Percentiles rank a stretch among this genome's conserved stretches.
Evolutionary conservation across 1,284 basidiomycete genomes (phyloP).

Genomic region (Leccinum subrobustum): DNA sequence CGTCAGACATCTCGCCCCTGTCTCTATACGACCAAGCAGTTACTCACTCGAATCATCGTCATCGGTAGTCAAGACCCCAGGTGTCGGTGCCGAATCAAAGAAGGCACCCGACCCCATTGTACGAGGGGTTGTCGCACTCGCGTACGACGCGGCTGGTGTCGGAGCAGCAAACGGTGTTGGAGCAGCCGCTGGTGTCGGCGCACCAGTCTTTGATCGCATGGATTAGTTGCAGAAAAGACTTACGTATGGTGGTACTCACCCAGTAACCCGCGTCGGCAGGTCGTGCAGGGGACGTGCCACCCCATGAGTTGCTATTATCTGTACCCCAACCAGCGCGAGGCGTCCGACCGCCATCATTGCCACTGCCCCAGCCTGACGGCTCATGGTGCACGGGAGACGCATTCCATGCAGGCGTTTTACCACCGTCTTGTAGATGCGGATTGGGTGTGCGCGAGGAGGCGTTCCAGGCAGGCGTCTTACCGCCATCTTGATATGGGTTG

Average conservation of each 20-base stretch:
- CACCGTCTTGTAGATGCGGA: constrained; percentile 39
- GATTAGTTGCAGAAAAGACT: constrained; percentile 1
- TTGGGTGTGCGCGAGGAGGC: constrained; percentile 61
- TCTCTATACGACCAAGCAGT: neutral
- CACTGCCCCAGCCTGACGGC: constrained; percentile 23
- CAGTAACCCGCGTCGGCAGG: constrained; percentile 36
- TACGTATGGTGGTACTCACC: constrained; percentile 27
- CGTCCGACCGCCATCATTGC: constrained; percentile 40
- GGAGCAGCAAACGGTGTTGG: constrained; percentile 48
- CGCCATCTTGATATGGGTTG: constrained; percentile 55
- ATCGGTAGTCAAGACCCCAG: constrained; percentile 30
- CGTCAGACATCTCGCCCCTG: constrained; percentile 3
- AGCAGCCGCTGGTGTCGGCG: constrained; percentile 55
- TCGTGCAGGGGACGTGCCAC: constrained; percentile 38
- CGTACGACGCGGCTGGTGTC: constrained; percentile 32
- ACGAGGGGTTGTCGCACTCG: constrained; percentile 38
- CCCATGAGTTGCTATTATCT: constrained; percentile 18
- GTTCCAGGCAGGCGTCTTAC: constrained; percentile 55
- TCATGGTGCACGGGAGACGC: constrained; percentile 40
- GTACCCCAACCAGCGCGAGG: constrained; percentile 33
- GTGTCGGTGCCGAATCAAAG: constrained; percentile 34
- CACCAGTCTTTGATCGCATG: constrained; percentile 36
- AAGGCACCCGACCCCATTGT: constrained; percentile 28
- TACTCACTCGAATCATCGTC: constrained; percentile 30
- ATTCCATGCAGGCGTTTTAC: constrained; percentile 21